Conservation (phyloP, 139 green algal species). For the Chlorella sp. region DNA sequence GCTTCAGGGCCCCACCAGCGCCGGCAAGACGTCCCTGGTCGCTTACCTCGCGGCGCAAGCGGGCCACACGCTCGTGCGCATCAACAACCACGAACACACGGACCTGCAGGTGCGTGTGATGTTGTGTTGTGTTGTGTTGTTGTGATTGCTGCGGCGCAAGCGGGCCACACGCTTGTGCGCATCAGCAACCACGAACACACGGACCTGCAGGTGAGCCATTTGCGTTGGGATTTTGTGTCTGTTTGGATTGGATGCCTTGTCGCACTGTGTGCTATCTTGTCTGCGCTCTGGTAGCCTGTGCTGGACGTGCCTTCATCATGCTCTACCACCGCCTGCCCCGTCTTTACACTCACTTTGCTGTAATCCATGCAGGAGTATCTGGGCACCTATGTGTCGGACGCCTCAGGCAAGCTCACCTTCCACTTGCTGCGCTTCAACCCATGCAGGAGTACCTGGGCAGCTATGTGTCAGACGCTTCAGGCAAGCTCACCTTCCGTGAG, state of each 20-base stretch:
- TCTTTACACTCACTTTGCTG: no score
- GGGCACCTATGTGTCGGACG: constrained; percentile 80
- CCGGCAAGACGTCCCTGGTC: constrained; percentile 96
- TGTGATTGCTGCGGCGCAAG: constrained; percentile 61
- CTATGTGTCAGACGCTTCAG: constrained; percentile 70
- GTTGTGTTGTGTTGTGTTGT: neutral
- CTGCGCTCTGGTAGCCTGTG: no score
- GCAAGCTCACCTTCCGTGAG: constrained; percentile 84
- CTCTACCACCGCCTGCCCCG: no score
- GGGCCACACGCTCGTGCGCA: constrained; percentile 88
- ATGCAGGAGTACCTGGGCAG: constrained; percentile 96
- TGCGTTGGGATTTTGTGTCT: neutral
- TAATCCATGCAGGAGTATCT: constrained; percentile 99
- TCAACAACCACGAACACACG: constrained; percentile 99
- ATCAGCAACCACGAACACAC: constrained; percentile 99
- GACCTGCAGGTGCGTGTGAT: constrained; percentile 70
- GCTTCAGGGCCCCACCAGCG: constrained; percentile 91
- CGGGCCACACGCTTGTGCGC: constrained; percentile 86
- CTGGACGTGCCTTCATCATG: no score
- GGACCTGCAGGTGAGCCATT: constrained; percentile 70
- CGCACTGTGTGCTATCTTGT: neutral
- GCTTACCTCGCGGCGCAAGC: constrained; percentile 87
- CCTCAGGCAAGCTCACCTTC: constrained; percentile 58
- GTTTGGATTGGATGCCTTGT: no score
- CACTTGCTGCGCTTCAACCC: no score